These are phyloP conservation scores for Eimeria falciformis DNA, from an alignment of 169 alveolate genomes.

Conservation along the genomic window DNA sequence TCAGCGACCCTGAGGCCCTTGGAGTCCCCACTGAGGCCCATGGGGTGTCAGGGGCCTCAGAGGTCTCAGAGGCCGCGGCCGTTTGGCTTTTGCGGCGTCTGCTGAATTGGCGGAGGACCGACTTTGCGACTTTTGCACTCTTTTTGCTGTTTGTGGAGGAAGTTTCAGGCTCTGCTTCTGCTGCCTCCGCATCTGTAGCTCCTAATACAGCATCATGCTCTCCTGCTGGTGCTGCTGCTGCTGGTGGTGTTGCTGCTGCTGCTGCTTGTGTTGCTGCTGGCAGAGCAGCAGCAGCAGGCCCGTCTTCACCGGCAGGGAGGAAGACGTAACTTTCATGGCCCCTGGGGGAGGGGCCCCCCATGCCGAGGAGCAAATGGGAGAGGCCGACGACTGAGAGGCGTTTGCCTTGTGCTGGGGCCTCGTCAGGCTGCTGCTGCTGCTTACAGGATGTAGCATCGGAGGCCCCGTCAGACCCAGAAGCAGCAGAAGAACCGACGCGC, in stretches of 20 bases:
- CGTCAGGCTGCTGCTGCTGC: slow-evolving; percentile 9
- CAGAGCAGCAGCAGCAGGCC: no score
- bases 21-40: neutral
- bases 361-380: slow-evolving; percentile 1
- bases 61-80: neutral
- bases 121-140: neutral
- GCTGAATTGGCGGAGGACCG: slow-evolving; percentile 28
- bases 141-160: slow-evolving; percentile 38
- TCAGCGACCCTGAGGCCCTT: neutral
- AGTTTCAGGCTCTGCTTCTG: slow-evolving; percentile 14
- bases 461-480: slow-evolving; percentile 5
- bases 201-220: slow-evolving; percentile 18
- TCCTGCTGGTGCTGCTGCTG: slow-evolving; percentile 5
- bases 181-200: neutral
- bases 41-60: slow-evolving; percentile 15
- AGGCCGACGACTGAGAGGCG: neutral
- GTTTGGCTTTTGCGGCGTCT: slow-evolving; percentile 1
- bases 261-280: slow-evolving; percentile 29
- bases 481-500: neutral
- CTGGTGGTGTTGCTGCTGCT: slow-evolving; percentile 39
- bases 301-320: no score
- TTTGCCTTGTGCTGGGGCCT: neutral
- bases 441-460: neutral
- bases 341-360: neutral
- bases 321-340: neutral